Base-by-base conservation (phyloP, 352 stramenopile species). In the Globisporangium lucens region DNA sequence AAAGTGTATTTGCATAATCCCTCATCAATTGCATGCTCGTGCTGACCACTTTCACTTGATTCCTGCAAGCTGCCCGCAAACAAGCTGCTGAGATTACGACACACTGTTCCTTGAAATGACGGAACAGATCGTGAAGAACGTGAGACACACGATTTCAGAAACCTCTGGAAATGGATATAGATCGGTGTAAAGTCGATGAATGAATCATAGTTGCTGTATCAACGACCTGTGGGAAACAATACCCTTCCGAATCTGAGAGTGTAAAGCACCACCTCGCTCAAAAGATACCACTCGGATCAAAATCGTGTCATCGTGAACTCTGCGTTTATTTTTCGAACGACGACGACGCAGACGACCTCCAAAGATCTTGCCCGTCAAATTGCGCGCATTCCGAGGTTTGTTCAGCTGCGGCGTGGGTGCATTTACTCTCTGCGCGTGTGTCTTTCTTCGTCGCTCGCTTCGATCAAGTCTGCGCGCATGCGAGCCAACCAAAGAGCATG, bases 21-120 rank as follows among this genome's bases (percentile, higher is more conserved):
- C 29, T 36, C 4, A 5, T 2, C 2, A 59, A 27, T 27, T 43
- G 53, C 53, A 59, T 43, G 12, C 1, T 27, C 3, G 29, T 56
- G 49, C 53, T 59, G 53, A 59, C 17, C 53, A 43, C 29, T 43
- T n/a, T 7, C 53, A 59, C 53, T 59, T 59, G 29, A 17, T 59
- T 59, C 9, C 27, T 35, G 51, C 15, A 35, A 57, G 6, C 7
- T 56, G 22, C 15, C 24, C 27, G 52, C 52, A 57, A 57, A 57
- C 52, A 33, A 30, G 9, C 1, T 1, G 20, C 15, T n/a, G 5
- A 8, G 52, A 57, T 57, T 57, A 57, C 52, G 52, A 57, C 52
- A 30, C 3, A 4, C 22, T 43, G 24, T 41, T 59, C 27, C 27
- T 27, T 41, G 27, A 59, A 58, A 59, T 41, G 53, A 59, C 29